Conservation (phyloP, 2,329 filamentous ascomycete species). For the Sclerotinia nivalis region DNA sequence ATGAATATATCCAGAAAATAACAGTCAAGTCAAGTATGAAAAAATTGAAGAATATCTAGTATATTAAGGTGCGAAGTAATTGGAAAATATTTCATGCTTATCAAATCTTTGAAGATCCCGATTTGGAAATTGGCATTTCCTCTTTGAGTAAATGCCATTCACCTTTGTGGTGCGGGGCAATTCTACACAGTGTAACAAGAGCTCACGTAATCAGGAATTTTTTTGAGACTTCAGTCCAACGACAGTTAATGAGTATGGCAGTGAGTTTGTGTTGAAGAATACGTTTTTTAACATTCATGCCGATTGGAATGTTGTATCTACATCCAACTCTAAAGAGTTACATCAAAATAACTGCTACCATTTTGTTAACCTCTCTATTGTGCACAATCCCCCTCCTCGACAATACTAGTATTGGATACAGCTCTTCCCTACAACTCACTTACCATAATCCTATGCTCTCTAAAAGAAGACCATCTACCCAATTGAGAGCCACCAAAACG, state of each 20-base stretch:
- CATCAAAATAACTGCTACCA: neutral
- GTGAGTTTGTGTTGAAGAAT: neutral
- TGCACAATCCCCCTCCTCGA: too few relatives aligned
- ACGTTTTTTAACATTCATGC: neutral
- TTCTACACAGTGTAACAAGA: neutral
- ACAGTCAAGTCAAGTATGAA: neutral
- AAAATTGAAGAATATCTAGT: neutral
- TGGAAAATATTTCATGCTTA: neutral
- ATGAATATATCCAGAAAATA: neutral
- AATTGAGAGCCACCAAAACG: neutral
- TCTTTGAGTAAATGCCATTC: neutral
- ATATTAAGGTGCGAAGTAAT: neutral
- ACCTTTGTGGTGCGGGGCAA: neutral
- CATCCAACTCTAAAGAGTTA: neutral
- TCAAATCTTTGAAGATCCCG: neutral
- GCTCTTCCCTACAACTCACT: neutral
- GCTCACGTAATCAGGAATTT: neutral
- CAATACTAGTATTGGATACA: neutral
- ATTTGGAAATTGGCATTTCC: neutral
- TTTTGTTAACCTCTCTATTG: neutral
- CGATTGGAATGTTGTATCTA: neutral
- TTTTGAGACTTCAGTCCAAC: neutral
- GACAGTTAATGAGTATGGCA: neutral
- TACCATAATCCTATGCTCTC: neutral
- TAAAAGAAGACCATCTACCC: too few relatives aligned